Conservation (phyloP, 1,139 yeast genomes). For the Zygosaccharomyces sapae region DNA sequence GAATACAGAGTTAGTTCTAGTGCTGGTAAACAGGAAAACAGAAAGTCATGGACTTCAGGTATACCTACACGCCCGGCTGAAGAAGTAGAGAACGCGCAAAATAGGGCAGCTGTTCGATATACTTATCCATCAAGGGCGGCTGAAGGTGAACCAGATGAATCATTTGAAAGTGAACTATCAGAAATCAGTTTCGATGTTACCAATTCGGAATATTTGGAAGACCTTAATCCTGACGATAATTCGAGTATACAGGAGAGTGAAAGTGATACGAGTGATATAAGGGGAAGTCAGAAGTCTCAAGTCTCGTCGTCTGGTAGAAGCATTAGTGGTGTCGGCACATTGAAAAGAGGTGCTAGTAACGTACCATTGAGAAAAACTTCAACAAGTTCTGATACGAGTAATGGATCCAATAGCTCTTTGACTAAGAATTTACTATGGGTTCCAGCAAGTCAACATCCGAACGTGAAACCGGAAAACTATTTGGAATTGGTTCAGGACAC, state of each 20-base stretch:
- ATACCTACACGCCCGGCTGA: slow-evolving; percentile 14
- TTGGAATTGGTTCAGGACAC: slow-evolving; percentile 75
- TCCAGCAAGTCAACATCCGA: slow-evolving; percentile 92
- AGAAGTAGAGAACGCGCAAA: slow-evolving; percentile 7
- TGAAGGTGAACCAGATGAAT: slow-evolving; percentile 12
- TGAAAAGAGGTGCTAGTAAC: slow-evolving; percentile 19
- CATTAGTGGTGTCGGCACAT: slow-evolving; percentile 23
- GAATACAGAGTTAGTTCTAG: slow-evolving; percentile 24
- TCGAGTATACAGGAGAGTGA: not conserved
- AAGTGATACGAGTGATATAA: slow-evolving; percentile 10
- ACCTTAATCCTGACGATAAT: not conserved
- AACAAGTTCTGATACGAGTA: slow-evolving; percentile 5
- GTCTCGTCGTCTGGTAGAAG: slow-evolving; percentile 13
- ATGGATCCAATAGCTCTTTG: slow-evolving; percentile 11
- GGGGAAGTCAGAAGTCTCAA: slow-evolving; percentile 4
- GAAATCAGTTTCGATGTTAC: slow-evolving; percentile 26
- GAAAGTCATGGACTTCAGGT: slow-evolving; percentile 20
- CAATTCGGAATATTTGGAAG: slow-evolving; percentile 22
- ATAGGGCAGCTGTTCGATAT: slow-evolving; percentile 8
- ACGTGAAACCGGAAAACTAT: slow-evolving; percentile 88
- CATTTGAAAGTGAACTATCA: slow-evolving; percentile 9
- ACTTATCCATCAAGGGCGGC: slow-evolving; percentile 10
- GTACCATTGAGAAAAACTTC: slow-evolving; percentile 13
- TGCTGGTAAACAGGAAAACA: slow-evolving; percentile 7
- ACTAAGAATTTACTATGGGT: slow-evolving; percentile 68